Conservation (phyloP, 2,329 filamentous ascomycete species). For the Diaporthe sp. region DNA sequence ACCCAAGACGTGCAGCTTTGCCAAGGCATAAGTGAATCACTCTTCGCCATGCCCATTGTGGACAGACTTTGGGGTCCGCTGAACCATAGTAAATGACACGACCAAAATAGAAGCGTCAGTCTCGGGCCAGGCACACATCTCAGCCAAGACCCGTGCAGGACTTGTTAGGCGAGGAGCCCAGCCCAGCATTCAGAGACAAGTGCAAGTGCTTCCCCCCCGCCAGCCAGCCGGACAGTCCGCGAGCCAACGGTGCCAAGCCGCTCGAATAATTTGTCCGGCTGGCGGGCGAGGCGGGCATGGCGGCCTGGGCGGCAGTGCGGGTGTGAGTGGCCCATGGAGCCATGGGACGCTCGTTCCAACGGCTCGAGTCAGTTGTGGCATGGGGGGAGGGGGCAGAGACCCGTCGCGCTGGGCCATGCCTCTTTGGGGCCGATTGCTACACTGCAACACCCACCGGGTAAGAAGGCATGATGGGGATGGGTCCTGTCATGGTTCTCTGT, state of each 20-base stretch:
- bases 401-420: constrained; percentile 18
- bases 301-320: neutral
- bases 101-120: constrained; percentile 1
- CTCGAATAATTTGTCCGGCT: neutral
- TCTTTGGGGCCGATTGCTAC: constrained; percentile 5
- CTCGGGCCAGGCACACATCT: neutral
- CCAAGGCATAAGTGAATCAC: neutral
- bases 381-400: neutral
- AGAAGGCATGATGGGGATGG: constrained; percentile 8
- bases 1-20: neutral
- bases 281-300: neutral
- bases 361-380: constrained; percentile 28
- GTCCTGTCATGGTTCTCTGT: constrained; percentile 23
- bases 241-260: constrained; percentile 13
- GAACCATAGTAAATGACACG: constrained; percentile 13
- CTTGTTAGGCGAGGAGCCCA: neutral
- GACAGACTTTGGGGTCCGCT: neutral
- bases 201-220: neutral
- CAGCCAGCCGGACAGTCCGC: no score
- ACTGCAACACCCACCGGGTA: neutral
- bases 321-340: no score
- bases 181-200: constrained; percentile 1
- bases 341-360: neutral
- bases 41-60: neutral
- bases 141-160: neutral